Evolutionary conservation across 805 yeast genomes (phyloP), one percentile per base, ranked within the genome.

Genomic region (Tetrapisispora taiwanensis): DNA sequence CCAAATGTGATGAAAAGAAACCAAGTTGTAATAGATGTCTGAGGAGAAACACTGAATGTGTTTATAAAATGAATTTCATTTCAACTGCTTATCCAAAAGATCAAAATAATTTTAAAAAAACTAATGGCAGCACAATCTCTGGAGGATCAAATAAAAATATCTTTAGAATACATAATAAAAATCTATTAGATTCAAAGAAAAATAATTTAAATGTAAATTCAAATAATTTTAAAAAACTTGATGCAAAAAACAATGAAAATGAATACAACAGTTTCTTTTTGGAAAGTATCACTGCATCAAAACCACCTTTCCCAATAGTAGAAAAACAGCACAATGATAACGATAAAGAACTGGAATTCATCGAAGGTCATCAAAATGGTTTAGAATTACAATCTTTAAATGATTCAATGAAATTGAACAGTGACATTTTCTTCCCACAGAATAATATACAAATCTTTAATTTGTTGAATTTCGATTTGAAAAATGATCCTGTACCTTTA

Each of bases 1-100:
- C 43, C 2, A 54, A 49, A 44, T 55, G 60, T 45, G 57, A 53
- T 34, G 55, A 54, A 44, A 24, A 17, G 15, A 39, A 55, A 27
- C 60, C 60, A 3, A 17, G 17, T 19, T 55, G 59, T 44, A 37
- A 47, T 5, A 36, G 52, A 31, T 55, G 59, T 31, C 36, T 22
- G 26, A 46, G 44, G 14, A 39, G 42, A 9, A 18, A 33, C 3
- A 41, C 35, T 15, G 32, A 42, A 15, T 55, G 59, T 34, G 27
- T 39, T 7, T 55, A 55, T 26, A 52, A 48, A 26, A 31, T 36
- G 35, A 35, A 41, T 22, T 46, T 48, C 30, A 41, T 48, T 14
- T 19, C 24, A 9, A 31, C 32, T 15, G 20, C 44, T 3, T 40
- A 24, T 30, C 18, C 31, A 6, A 41, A n/a, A 15, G 14, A 28